These are phyloP conservation scores for Aspergillus sclerotioniger DNA, from an alignment of 495 filamentous ascomycete species.

Conservation along the genomic window DNA sequence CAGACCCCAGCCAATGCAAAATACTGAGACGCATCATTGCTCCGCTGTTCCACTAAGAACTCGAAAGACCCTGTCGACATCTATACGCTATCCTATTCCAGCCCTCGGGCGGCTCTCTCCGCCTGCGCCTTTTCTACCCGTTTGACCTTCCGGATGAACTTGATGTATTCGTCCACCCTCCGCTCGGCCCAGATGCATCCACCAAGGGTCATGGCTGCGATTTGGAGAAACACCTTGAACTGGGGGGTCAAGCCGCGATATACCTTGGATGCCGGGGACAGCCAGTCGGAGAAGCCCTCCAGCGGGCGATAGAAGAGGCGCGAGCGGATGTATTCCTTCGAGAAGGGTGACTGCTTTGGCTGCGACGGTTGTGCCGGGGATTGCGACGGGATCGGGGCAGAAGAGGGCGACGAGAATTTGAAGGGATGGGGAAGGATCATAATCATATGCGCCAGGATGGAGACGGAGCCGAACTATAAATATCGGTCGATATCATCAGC, in stretches of 20 bases:
- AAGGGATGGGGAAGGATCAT: conserved; percentile 47
- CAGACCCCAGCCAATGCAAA: not conserved
- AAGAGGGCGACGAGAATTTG: conserved; percentile 36
- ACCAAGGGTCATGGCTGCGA: conserved; percentile 83
- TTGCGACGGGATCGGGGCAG: conserved; percentile 25
- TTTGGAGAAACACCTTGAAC: conserved; percentile 90
- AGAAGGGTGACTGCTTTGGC: conserved; percentile 33
- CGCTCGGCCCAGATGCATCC: conserved; percentile 81
- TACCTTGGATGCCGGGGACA: conserved; percentile 58
- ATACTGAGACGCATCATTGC: not conserved
- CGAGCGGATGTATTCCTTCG: conserved; percentile 36
- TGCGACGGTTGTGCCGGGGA: conserved; percentile 21
- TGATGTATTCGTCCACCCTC: conserved; percentile 63
- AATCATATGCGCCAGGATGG: conserved; percentile 50
- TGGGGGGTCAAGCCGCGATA: conserved; percentile 83
- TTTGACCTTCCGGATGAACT: conserved; percentile 53
- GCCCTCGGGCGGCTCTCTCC: conserved; percentile 51
- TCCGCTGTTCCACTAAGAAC: not conserved
- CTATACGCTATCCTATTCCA: conserved; percentile 12
- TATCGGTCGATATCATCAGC: not conserved
- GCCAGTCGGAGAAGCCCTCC: conserved; percentile 44
- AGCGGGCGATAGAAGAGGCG: conserved; percentile 44
- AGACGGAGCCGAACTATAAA: conserved; percentile 46
- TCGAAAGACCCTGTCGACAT: not conserved
- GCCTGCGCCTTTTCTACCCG: conserved; percentile 60